A percentile compares a stretch with the other conserved stretches of the same genome.
Evolutionary conservation across 2,329 filamentous ascomycete genomes (phyloP).

Genomic region (Colletotrichum sp.): DNA sequence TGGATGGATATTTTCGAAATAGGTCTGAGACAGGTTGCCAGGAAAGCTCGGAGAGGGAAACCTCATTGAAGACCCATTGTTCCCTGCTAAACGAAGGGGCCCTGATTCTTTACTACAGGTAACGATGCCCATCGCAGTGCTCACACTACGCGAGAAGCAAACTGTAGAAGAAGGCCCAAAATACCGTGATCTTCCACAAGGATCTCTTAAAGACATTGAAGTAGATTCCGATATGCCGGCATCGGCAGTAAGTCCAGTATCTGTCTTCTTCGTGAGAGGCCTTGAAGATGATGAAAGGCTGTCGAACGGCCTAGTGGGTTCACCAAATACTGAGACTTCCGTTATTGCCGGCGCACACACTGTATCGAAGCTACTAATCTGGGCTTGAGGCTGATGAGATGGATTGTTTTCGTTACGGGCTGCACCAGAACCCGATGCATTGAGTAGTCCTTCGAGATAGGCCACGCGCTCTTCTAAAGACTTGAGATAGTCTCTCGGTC

Average conservation of each 20-base stretch:
- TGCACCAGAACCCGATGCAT: no score
- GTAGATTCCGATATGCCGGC: neutral
- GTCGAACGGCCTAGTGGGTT: no score
- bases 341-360: no score
- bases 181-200: neutral
- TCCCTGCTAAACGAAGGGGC: neutral
- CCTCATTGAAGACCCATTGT: neutral
- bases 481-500: no score
- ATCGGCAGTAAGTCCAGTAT: rapidly evolving
- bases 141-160: neutral
- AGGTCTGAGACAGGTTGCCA: neutral
- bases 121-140: neutral
- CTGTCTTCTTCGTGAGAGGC: no score
- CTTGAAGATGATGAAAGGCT: no score
- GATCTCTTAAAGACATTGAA: neutral
- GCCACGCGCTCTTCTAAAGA: no score
- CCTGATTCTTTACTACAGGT: neutral
- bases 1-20: neutral
- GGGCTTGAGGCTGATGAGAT: no score
- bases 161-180: neutral
- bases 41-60: neutral
- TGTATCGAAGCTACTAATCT: no score
- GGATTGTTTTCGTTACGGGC: no score
- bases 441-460: no score
- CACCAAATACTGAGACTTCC: no score